These are phyloP conservation scores for Tolypocladium pustulatum DNA, from an alignment of 2,329 filamentous ascomycete genomes.

Conservation along the genomic window DNA sequence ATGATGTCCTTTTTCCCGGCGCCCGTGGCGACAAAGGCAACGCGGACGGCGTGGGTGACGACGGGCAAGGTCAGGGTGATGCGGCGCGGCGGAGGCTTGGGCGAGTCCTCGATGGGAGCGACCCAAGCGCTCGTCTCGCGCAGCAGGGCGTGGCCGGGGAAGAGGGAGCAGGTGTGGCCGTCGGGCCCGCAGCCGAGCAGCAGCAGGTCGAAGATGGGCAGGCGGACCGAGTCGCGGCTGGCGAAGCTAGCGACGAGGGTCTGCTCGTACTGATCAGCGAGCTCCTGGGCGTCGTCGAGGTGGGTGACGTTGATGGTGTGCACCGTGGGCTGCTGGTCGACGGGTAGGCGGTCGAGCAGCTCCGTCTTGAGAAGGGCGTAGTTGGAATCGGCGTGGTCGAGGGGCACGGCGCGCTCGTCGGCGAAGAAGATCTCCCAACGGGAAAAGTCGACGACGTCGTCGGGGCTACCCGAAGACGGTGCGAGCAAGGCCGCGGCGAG, in stretches of 20 bases:
- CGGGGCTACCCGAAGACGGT: slow-evolving; percentile 28
- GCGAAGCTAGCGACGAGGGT: slow-evolving; percentile 78
- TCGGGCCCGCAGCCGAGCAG: slow-evolving; percentile 91
- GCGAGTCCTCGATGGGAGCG: slow-evolving; percentile 80
- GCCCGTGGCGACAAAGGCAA: slow-evolving; percentile 88
- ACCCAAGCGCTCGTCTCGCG: slow-evolving; percentile 88
- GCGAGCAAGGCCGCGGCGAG: slow-evolving; percentile 75
- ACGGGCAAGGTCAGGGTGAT: slow-evolving; percentile 92
- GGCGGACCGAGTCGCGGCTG: slow-evolving; percentile 81
- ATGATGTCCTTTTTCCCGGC: slow-evolving; percentile 82
- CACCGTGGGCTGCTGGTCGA: slow-evolving; percentile 55
- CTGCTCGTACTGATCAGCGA: slow-evolving; percentile 91
- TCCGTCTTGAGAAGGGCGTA: slow-evolving; percentile 81
- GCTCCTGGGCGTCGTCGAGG: slow-evolving; percentile 74
- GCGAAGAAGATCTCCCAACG: slow-evolving; percentile 99
- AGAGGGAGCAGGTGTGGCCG: slow-evolving; percentile 93
- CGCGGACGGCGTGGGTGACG: slow-evolving; percentile 72
- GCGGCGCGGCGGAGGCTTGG: slow-evolving; percentile 82
- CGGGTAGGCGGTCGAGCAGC: slow-evolving; percentile 78
- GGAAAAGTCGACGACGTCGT: slow-evolving; percentile 63
- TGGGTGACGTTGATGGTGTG: slow-evolving; percentile 60
- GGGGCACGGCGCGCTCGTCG: slow-evolving; percentile 88
- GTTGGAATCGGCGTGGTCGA: slow-evolving; percentile 90
- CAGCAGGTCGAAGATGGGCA: slow-evolving; percentile 90
- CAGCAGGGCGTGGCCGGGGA: slow-evolving; percentile 80